phyloP scores from a whole-genome alignment of 2,329 filamentous ascomycete genomes.

The Botryotinia calthae region DNA sequence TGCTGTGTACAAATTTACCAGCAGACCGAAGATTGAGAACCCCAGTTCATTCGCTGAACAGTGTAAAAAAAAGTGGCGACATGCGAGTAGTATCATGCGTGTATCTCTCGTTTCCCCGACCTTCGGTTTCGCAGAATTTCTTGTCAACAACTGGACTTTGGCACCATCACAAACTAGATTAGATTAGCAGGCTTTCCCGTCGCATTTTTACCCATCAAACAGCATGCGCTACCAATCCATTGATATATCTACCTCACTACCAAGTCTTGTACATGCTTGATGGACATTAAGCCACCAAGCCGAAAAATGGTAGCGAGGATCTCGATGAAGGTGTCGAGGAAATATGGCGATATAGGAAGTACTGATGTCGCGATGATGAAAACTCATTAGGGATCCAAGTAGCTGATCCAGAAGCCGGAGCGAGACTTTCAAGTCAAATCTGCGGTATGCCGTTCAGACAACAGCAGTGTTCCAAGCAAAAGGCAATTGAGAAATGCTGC shows the following conservation, averaged over 20 bases:
- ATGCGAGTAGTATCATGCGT: too few species aligned
- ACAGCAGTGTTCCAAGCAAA: neutral
- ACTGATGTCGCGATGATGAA: accelerated
- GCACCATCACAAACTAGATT: too few species aligned
- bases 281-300: neutral
- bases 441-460: neutral
- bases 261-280: neutral
- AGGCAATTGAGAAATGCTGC: neutral
- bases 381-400: neutral
- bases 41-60: too few species aligned
- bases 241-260: neutral
- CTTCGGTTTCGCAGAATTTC: neutral
- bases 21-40: too few species aligned
- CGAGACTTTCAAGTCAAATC: too few species aligned
- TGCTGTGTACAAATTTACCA: too few species aligned
- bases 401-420: too few species aligned
- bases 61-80: neutral
- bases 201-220: conserved; percentile 43
- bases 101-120: too few species aligned
- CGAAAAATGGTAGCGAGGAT: neutral
- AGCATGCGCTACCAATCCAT: conserved; percentile 3
- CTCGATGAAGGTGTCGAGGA: neutral
- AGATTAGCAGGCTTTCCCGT: neutral
- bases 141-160: too few species aligned
- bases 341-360: neutral